Base-by-base conservation (phyloP, 2,329 filamentous ascomycete genomes). In the Penicillium crustosum region DNA sequence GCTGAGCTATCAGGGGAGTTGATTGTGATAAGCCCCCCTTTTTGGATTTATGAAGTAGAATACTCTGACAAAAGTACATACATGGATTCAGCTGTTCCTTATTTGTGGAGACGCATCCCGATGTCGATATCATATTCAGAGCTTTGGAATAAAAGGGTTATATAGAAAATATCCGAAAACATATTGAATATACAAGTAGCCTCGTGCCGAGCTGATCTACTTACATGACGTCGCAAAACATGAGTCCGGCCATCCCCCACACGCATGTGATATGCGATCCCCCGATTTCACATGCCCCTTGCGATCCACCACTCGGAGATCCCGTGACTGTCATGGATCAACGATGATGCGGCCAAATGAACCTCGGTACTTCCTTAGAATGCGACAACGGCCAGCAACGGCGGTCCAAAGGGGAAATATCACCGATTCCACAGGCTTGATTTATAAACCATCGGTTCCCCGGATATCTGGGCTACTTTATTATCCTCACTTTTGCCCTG, bases 331-430 rank as follows among this genome's bases (percentile, higher is more conserved):
- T 2, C 27, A 7, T 54, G 68, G 68, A 68, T 61, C 61, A 70
- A 69, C 36, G 39, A 65, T 69, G 49, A 65, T 63, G 60, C 66
- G 62, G 41, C 41, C 6, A 27, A 13, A 45, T 53, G 54, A 29
- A 65, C 73, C 73, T 74, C 72, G 73, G 73, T 63, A 68, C 61
- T 63, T 68, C 68, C 62, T 55, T 56, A 59, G 58, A 60, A 31
- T 53, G 55, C 49, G 13, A 53, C 33, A 21, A 21, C 42, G 29
- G 55, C 55, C 59, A 58, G 53, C 47, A 42, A 43, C 55, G 49
- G 39, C 6, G n/a, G 42, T 49, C 50, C 49, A 58, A 63, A 64
- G 51, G 50, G 60, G 62, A 54, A 65, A 60, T 62, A 67, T 41
- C 57, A 63, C 60, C 62, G 59, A 59, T 50, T 51, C 17, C 23